These are phyloP conservation scores for Microthlaspi erraticum DNA, from an alignment of 345 rosid species.

Conservation along the genomic window DNA sequence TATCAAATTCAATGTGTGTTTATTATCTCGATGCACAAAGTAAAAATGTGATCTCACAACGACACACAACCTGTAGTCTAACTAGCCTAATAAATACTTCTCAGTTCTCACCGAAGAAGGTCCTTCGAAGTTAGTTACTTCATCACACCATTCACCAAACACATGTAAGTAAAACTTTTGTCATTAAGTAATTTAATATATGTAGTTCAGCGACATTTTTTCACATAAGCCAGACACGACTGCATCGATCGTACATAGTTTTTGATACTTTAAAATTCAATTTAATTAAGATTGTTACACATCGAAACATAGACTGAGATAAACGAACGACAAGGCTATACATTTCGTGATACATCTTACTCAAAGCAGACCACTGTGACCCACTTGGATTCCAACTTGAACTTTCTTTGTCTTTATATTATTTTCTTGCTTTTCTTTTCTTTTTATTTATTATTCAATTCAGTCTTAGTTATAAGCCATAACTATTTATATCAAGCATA, in stretches of 20 bases:
- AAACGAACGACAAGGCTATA: conserved; percentile 34
- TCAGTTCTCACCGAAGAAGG: conserved; percentile 20
- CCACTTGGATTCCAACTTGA: conserved; percentile 49
- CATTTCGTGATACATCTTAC: conserved; percentile 38
- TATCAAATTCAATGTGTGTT: conserved; percentile 28
- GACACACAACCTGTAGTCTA: conserved; percentile 14
- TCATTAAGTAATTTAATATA: conserved; percentile 8
- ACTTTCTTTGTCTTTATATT: conserved; percentile 35
- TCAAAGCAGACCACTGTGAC: conserved; percentile 44
- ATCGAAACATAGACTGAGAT: conserved; percentile 18
- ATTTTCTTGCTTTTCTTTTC: conserved; percentile 24
- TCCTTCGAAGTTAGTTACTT: conserved; percentile 19
- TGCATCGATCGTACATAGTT: conserved; percentile 29
- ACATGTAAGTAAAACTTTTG: conserved; percentile 28
- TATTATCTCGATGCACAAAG: conserved; percentile 34
- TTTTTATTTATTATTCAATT: conserved; percentile 1
- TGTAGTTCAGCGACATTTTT: conserved; percentile 35
- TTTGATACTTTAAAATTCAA: background rate
- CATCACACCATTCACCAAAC: conserved; percentile 15
- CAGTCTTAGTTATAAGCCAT: conserved; percentile 4
- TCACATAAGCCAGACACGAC: conserved; percentile 38
- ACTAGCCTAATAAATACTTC: conserved; percentile 36
- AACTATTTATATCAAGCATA: conserved; percentile 14
- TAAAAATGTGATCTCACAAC: conserved; percentile 19
- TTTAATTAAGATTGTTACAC: background rate